Evolutionary conservation across 805 yeast species (phyloP), one percentile per base, ranked within the genome.

Genomic region (Clavispora phyllophila): DNA sequence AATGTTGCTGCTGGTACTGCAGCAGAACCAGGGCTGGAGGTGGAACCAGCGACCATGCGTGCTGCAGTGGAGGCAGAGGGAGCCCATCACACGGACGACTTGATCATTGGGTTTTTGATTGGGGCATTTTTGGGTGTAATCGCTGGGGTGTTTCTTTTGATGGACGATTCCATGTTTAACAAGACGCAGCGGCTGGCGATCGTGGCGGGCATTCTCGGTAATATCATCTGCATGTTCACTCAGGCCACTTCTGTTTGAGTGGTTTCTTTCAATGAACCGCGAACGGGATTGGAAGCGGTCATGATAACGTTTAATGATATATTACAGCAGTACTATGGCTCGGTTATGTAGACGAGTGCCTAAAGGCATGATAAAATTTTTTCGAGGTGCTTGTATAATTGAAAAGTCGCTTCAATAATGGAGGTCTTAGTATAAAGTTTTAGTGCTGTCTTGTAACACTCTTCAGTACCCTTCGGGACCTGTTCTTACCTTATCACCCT

Each of bases 71-170:
- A 65, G 42, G 40, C 65, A 25, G 67, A 65, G 34, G 71, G 62
- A 9, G 45, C 48, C 19, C 49, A 51, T 34, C 61, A 65, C 10
- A 85, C 85, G 51, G 79, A 76, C 46, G 91, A 84, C 54, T 65
- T 87, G 36, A 62, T 87, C 26, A 48, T 85, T 25, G 95, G 95
- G 2, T 74, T 87, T 2, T 58, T 81, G 23, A 63, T 85, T 9
- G 97, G 97, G 0, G 79, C 83, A 48, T 78, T 83, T 40, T 64
- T 87, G 23, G 97, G 97, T 0, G 76, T 84, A 0, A 65, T 84
- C 42, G 81, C 87, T 5, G 32, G 61, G 8, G 59, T 88, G 15
- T 75, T 88, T 41, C 58, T 88, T 33, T 49, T 83, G 43, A 76
- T 75, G 46, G 76, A 81, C 51, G 81, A 82, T 47, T 66, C 78